Conservation (phyloP, 768 basidiomycete species). For the Lanmaoa pseudosensibilis region DNA sequence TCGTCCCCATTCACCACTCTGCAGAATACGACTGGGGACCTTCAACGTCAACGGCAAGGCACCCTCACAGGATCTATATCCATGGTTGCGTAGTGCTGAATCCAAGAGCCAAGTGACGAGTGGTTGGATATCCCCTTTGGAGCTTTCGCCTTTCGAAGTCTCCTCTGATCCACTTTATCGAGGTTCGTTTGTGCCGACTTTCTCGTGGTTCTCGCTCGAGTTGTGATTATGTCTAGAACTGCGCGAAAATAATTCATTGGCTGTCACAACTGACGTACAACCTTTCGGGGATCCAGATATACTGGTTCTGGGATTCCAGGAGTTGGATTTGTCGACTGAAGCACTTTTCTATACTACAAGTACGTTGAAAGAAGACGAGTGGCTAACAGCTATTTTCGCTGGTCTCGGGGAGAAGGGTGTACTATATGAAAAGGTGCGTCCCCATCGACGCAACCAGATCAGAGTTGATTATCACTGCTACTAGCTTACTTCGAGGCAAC, state of each 20-base stretch:
- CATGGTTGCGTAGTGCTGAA: constrained; percentile 52
- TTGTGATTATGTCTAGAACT: constrained; percentile 7
- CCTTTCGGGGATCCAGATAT: constrained; percentile 56
- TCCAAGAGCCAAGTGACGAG: background rate
- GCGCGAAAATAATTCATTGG: background rate
- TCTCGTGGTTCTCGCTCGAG: background rate
- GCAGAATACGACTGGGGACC: constrained; percentile 68
- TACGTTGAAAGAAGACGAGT: constrained; percentile 66
- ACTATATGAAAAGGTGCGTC: constrained; percentile 63
- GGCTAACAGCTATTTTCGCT: constrained; percentile 64
- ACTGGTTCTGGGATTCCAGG: constrained; percentile 77
- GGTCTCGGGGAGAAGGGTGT: constrained; percentile 66
- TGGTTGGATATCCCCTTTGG: constrained; percentile 36
- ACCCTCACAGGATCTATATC: constrained; percentile 69
- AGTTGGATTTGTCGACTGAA: constrained; percentile 76
- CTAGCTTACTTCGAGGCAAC: constrained; percentile 74
- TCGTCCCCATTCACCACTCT: background rate
- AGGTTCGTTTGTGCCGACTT: constrained; percentile 16
- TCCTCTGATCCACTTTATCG: constrained; percentile 21
- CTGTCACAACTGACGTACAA: constrained; percentile 14
- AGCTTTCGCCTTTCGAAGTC: constrained; percentile 38
- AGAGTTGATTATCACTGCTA: background rate
- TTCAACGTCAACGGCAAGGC: constrained; percentile 84
- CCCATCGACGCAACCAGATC: background rate
- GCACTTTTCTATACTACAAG: constrained; percentile 71